Evolutionary conservation across 2,329 filamentous ascomycete species (phyloP).

Genomic region (Aureobasidium namibiae): DNA sequence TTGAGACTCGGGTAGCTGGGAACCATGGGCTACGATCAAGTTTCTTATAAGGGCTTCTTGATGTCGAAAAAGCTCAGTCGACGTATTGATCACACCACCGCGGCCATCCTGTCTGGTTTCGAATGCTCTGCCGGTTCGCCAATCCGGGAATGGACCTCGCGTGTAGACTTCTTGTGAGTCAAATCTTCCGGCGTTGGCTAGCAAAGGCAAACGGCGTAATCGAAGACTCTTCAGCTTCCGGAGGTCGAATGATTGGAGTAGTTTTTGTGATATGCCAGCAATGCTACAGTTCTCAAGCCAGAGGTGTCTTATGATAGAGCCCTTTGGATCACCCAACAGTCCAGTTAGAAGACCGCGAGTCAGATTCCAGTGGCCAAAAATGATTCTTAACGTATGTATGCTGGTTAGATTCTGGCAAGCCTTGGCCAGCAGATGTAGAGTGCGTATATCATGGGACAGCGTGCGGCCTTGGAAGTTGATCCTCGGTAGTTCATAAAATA

Average conservation of each 20-base stretch:
- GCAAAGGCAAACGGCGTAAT: constrained; percentile 32
- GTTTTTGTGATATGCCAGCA: constrained; percentile 20
- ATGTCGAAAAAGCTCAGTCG: background rate
- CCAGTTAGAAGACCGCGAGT: constrained; percentile 32
- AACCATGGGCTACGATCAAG: background rate
- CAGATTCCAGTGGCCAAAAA: constrained; percentile 36
- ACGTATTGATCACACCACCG: constrained; percentile 16
- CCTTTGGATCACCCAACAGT: constrained; percentile 28
- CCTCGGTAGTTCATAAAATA: constrained; percentile 35
- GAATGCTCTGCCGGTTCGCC: constrained; percentile 17
- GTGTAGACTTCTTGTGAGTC: constrained; percentile 17
- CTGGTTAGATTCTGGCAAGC: constrained; percentile 34
- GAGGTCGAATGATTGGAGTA: constrained; percentile 19
- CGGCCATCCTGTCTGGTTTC: constrained; percentile 19
- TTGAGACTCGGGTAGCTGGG: background rate
- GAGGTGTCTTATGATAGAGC: constrained; percentile 29
- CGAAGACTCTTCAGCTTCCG: constrained; percentile 34
- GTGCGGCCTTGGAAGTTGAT: constrained; percentile 32
- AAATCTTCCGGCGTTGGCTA: constrained; percentile 11
- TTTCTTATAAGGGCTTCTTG: constrained; percentile 18
- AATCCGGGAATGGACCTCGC: constrained; percentile 19
- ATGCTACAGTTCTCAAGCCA: constrained; percentile 40
- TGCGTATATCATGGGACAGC: constrained; percentile 32
- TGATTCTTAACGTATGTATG: constrained; percentile 36
- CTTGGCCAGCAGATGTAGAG: constrained; percentile 30